phyloP scores from a whole-genome alignment of 1,139 yeast genomes.

The Taiozyma onychis region DNA sequence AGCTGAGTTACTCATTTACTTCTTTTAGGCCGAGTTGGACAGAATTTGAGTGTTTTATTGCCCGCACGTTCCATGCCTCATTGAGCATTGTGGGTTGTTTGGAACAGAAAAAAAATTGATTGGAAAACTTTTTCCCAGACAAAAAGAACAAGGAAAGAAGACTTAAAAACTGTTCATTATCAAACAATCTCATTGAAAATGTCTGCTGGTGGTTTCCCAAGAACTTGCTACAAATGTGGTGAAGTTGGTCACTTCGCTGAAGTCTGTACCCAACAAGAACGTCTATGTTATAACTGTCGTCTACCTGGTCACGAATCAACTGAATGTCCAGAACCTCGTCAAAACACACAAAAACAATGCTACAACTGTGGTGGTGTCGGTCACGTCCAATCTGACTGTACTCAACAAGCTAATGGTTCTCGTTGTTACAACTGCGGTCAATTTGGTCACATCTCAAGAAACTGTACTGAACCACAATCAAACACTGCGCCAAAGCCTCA shows the following conservation, averaged over 20 bases:
- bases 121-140: slow-evolving; percentile 1
- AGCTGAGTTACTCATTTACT: neutral
- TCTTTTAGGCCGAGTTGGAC: neutral
- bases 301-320: slow-evolving; percentile 86
- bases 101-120: neutral
- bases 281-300: slow-evolving; percentile 91
- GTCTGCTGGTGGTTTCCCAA: slow-evolving; percentile 61
- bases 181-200: neutral
- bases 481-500: slow-evolving; percentile 16
- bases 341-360: slow-evolving; percentile 79
- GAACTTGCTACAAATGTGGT: slow-evolving; percentile 90
- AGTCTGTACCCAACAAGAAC: slow-evolving; percentile 74
- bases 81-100: neutral
- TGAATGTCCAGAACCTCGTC: slow-evolving; percentile 84
- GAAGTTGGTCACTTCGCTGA: slow-evolving; percentile 90
- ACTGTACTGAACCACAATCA: slow-evolving; percentile 48
- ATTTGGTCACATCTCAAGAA: slow-evolving; percentile 78
- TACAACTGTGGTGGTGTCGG: slow-evolving; percentile 77
- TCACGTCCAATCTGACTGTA: slow-evolving; percentile 68
- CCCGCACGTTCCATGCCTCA: neutral
- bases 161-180: neutral
- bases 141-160: neutral
- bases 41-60: neutral
- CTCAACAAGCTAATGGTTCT: slow-evolving; percentile 40
- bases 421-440: slow-evolving; percentile 85